Base-by-base conservation (phyloP, 371 early-diverging fungal species). In the Phascolomyces articulosus region DNA sequence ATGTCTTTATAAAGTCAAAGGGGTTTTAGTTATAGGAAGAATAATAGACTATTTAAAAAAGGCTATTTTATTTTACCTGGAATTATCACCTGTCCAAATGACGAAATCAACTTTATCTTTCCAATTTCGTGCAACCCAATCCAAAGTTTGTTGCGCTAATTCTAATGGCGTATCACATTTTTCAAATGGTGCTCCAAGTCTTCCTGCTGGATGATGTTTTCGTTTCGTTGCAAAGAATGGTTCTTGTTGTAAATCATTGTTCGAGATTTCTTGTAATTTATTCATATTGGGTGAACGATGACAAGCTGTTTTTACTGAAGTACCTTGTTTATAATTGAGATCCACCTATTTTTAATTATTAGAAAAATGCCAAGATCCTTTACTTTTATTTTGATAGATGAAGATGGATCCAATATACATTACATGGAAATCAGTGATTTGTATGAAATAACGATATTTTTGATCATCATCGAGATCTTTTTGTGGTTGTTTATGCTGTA, bases 81-180 rank as follows among this genome's bases (percentile, higher is more conserved):
- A 83, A 75, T 88, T 91, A 67, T 93, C 93, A 16, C 93, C 93
- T 7, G 93, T 93, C 88, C 91, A 92, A 15, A 91, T 68, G 1
- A 93, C 86, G 80, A 94, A 94, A 63, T 94, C 93, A 44, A 91
- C 74, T 28, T 80, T 70, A 29, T 79, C 75, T 40, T 70, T 71
- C 83, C 88, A 78, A 44, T 86, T 74, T 27, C 67, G 63, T n/a
- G 74, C 75, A 40, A 94, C 71, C 85, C 91, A 90, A 7, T 87
- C 79, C 40, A 90, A 71, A 2, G 93, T 93, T 15, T 87, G 85
- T 54, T 93, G 77, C 13, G 90, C 73, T n/a, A 94, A 77, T 2
- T 68, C 60, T 4, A 86, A 31, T 0, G 94, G 93, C 10, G 91
- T 83, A 64, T 93, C 93, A 65, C 93, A 93, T 55, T 83, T 73